Conservation (phyloP, 2,329 filamentous ascomycete species). For the Trichoderma sp. region DNA sequence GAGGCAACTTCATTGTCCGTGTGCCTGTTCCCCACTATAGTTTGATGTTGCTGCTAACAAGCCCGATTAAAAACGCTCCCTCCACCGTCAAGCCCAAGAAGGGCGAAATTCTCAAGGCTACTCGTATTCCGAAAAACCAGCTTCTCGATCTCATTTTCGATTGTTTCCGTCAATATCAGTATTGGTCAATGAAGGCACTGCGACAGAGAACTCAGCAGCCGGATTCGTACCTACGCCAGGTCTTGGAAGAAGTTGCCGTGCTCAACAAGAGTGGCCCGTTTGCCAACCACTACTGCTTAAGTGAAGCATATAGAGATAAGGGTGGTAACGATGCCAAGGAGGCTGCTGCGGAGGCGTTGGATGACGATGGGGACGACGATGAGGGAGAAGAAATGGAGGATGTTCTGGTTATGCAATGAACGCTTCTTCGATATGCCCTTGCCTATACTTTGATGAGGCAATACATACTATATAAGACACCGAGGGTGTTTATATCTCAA, state of each 20-base stretch:
- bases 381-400: constrained; percentile 78
- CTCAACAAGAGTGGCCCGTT: constrained; percentile 82
- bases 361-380: constrained; percentile 67
- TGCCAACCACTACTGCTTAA: constrained; percentile 82
- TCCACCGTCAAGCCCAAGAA: constrained; percentile 58
- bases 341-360: constrained; percentile 56
- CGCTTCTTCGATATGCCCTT: background rate
- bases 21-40: background rate
- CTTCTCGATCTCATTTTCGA: constrained; percentile 82
- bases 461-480: background rate
- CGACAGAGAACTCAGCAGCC: constrained; percentile 79
- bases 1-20: constrained; percentile 59
- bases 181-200: constrained; percentile 91
- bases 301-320: constrained; percentile 53
- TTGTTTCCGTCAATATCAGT: constrained; percentile 82
- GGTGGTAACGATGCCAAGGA: constrained; percentile 50
- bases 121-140: constrained; percentile 85
- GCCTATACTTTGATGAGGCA: background rate
- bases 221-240: constrained; percentile 87
- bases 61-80: constrained; percentile 49
- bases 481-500: background rate
- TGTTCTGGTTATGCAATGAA: constrained; percentile 47
- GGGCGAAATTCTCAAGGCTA: constrained; percentile 75
- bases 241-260: constrained; percentile 78
- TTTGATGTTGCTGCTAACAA: constrained; percentile 4